These are phyloP conservation scores for Aspergillus ostianus DNA, from an alignment of 495 filamentous ascomycete genomes.

Conservation along the genomic window DNA sequence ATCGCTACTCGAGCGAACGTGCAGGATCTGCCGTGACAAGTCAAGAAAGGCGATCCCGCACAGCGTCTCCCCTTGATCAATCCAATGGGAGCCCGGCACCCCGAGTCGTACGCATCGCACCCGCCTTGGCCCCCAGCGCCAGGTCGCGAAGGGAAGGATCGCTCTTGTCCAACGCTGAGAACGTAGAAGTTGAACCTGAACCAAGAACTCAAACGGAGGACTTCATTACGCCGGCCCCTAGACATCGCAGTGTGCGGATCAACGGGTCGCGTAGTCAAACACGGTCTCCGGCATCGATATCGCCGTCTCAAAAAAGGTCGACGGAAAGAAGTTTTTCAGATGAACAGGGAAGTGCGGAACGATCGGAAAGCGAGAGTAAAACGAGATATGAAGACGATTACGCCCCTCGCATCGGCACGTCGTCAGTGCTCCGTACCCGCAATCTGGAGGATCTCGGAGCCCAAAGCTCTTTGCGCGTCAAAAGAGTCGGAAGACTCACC, in stretches of 20 bases:
- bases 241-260: conserved; percentile 63
- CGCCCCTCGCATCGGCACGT: conserved; percentile 47
- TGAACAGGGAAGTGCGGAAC: conserved; percentile 41
- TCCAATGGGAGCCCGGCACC: conserved; percentile 47
- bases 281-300: conserved; percentile 40
- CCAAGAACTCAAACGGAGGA: conserved; percentile 38
- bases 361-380: conserved; percentile 46
- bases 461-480: conserved; percentile 70
- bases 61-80: conserved; percentile 38
- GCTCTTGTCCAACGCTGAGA: conserved; percentile 33
- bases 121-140: conserved; percentile 32
- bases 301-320: conserved; percentile 39
- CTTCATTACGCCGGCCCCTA: conserved; percentile 66
- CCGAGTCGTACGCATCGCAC: conserved; percentile 60
- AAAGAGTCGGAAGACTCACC: conserved; percentile 66
- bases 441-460: conserved; percentile 55
- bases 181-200: conserved; percentile 27
- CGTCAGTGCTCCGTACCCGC: conserved; percentile 48
- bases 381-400: conserved; percentile 41
- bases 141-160: conserved; percentile 37
- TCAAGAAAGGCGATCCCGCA: conserved; percentile 39
- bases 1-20: conserved; percentile 31
- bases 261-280: conserved; percentile 39
- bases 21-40: conserved; percentile 24
- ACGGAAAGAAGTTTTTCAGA: conserved; percentile 33